phyloP scores from a whole-genome alignment of 2,329 filamentous ascomycete species.

The Monilinia fructicola region DNA sequence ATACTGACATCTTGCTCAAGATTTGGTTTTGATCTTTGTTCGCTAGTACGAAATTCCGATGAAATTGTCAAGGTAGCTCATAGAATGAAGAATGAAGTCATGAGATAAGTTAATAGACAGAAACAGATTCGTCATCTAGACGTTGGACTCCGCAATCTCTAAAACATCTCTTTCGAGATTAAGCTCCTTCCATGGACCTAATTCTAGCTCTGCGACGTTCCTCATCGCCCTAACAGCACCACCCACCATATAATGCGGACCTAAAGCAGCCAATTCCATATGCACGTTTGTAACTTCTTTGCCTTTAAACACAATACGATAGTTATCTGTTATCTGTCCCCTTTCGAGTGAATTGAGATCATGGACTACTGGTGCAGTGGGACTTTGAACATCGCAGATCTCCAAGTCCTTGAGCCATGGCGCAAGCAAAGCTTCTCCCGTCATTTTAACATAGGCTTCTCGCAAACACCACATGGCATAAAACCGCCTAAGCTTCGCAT shows the following conservation, averaged over 20 bases:
- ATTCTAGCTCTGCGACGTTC: slow-evolving; percentile 19
- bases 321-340: slow-evolving; percentile 31
- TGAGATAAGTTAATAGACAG: not conserved
- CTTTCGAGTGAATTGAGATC: slow-evolving; percentile 29
- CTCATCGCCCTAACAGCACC: slow-evolving; percentile 30
- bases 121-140: not conserved
- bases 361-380: slow-evolving; percentile 24
- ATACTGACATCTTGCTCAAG: not conserved
- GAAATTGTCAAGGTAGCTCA: too few relatives aligned
- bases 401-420: slow-evolving; percentile 70
- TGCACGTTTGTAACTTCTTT: slow-evolving; percentile 35
- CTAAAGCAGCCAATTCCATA: slow-evolving; percentile 37
- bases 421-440: slow-evolving; percentile 73
- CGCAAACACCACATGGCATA: slow-evolving; percentile 78
- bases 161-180: slow-evolving; percentile 36
- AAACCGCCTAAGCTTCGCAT: slow-evolving; percentile 66
- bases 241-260: slow-evolving; percentile 38
- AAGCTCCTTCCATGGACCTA: slow-evolving; percentile 30
- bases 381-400: slow-evolving; percentile 56
- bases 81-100: not conserved
- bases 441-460: slow-evolving; percentile 81
- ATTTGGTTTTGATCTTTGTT: not conserved
- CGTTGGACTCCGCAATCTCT: slow-evolving; percentile 28
- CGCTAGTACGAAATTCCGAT: not conserved
- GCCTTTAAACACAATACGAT: slow-evolving; percentile 35